These are phyloP conservation scores for Exophiala oligosperma DNA, from an alignment of 2,329 filamentous ascomycete genomes.

Conservation along the genomic window DNA sequence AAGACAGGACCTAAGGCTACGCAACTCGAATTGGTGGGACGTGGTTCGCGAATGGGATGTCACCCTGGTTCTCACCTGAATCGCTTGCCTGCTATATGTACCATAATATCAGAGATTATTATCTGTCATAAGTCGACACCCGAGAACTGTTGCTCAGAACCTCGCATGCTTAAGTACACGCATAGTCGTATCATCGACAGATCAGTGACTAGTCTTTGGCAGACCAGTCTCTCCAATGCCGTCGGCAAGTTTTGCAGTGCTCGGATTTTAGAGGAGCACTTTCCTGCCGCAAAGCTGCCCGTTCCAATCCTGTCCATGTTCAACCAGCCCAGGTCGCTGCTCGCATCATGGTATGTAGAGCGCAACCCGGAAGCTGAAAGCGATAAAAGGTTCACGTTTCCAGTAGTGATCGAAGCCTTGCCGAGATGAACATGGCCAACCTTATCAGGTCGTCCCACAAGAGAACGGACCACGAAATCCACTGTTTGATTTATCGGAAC, in stretches of 20 bases:
- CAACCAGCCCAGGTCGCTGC: too few species aligned
- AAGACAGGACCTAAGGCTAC: conserved; percentile 2
- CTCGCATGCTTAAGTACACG: background rate
- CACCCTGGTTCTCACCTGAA: conserved; percentile 7
- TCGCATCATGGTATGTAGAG: background rate
- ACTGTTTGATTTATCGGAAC: background rate
- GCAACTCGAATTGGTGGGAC: background rate
- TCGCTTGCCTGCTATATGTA: background rate
- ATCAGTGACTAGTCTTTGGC: background rate
- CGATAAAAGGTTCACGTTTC: too few species aligned
- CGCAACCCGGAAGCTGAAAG: background rate
- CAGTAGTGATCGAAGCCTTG: background rate
- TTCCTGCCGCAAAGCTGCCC: background rate
- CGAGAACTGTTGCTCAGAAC: background rate
- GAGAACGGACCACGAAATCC: background rate
- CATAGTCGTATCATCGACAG: background rate
- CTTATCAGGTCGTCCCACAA: conserved; percentile 1
- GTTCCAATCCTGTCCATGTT: background rate
- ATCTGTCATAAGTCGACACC: background rate
- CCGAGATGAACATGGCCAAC: background rate
- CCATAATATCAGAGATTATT: background rate
- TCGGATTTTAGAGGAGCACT: background rate
- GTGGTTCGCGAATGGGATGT: conserved; percentile 10
- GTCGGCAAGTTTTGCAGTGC: background rate
- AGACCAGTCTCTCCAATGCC: too few species aligned